These are phyloP conservation scores for Glycine latifolia DNA, from an alignment of 306 rosid species.

Conservation along the genomic window DNA sequence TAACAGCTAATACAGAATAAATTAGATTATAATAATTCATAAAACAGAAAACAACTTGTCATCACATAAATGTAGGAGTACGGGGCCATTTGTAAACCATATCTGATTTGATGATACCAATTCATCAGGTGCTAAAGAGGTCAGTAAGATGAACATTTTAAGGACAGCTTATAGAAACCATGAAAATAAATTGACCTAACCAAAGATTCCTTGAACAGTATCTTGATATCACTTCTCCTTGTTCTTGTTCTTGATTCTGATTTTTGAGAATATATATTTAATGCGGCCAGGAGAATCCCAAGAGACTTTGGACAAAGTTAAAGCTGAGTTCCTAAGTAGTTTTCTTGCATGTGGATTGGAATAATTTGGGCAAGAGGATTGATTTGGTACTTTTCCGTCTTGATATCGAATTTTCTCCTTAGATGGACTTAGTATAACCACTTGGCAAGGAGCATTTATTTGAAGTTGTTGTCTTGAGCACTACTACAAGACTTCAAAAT, in stretches of 20 bases:
- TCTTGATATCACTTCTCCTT: conserved; percentile 59
- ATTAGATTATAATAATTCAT: conserved; percentile 38
- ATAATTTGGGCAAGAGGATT: conserved; percentile 56
- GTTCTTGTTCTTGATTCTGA: conserved; percentile 71
- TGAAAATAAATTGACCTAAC: conserved; percentile 15
- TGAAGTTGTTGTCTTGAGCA: conserved; percentile 39
- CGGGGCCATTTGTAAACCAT: conserved; percentile 28
- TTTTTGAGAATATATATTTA: conserved; percentile 64
- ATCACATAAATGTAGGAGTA: neutral
- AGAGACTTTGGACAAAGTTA: conserved; percentile 63
- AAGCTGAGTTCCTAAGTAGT: conserved; percentile 66
- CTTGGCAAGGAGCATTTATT: conserved; percentile 50
- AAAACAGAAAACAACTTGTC: conserved; percentile 38
- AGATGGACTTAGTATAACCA: conserved; percentile 56
- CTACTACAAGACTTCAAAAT: neutral
- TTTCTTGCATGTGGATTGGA: conserved; percentile 71
- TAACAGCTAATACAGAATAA: conserved; percentile 52
- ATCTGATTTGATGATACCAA: conserved; percentile 46
- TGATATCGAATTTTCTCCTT: conserved; percentile 52
- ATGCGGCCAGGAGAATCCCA: conserved; percentile 64
- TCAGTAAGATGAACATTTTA: conserved; percentile 43
- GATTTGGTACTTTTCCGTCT: conserved; percentile 50
- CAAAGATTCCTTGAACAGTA: conserved; percentile 61
- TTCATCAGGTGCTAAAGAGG: conserved; percentile 41
- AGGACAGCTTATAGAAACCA: conserved; percentile 43